Percentiles rank a stretch among this genome's conserved stretches.
Conservation (phyloP, 768 basidiomycete species). For the Hygrophoropsis aurantiaca region DNA sequence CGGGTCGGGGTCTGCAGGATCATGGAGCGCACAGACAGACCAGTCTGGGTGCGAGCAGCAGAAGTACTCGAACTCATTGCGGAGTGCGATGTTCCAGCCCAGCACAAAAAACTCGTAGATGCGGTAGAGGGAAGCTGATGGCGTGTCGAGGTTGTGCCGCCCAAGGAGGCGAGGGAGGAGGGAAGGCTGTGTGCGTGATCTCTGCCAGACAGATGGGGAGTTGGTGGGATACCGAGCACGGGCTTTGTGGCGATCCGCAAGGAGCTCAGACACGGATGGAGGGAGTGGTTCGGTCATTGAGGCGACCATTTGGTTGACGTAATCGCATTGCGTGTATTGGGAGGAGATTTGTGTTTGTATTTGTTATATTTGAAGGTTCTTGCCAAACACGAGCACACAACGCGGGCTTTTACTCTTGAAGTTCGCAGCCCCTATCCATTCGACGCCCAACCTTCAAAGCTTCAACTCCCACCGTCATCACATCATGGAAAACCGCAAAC, state of each 20-base stretch:
- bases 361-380: too few relatives aligned
- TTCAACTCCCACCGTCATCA: too few relatives aligned
- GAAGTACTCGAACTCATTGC: slow-evolving; percentile 35
- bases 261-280: too few relatives aligned
- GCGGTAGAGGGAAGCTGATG: slow-evolving; percentile 30
- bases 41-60: slow-evolving; percentile 23
- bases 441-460: too few relatives aligned
- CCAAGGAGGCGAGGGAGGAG: slow-evolving; percentile 3
- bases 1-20: slow-evolving; percentile 17
- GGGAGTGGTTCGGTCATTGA: too few relatives aligned
- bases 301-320: too few relatives aligned
- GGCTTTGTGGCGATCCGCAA: not conserved
- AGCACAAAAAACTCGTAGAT: slow-evolving; percentile 37
- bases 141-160: slow-evolving; percentile 24
- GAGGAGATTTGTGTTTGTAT: too few relatives aligned
- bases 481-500: too few relatives aligned
- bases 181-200: not conserved
- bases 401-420: too few relatives aligned
- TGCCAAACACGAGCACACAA: too few relatives aligned
- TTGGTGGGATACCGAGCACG: slow-evolving; percentile 1
- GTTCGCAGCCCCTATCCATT: too few relatives aligned
- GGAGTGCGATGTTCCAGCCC: slow-evolving; percentile 23
- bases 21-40: slow-evolving; percentile 14
- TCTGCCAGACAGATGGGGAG: slow-evolving; percentile 3
- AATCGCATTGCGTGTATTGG: too few relatives aligned